These are phyloP conservation scores for Starmerella asiatica DNA, from an alignment of 805 yeast species.

Conservation along the genomic window DNA sequence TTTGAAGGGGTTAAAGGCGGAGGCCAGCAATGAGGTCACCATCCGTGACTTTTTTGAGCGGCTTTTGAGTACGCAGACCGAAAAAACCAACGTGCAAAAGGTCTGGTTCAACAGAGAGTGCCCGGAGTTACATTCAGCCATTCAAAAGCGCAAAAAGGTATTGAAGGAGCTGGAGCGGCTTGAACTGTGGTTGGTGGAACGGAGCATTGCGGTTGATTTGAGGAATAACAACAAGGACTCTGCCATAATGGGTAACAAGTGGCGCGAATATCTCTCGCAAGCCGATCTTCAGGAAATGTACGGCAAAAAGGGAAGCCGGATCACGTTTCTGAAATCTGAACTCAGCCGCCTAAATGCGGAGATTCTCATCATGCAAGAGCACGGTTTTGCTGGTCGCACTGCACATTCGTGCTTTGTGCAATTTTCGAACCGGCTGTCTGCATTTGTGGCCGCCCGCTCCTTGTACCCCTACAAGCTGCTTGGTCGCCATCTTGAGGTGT, in stretches of 20 bases:
- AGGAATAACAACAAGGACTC: conserved; percentile 8
- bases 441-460: conserved; percentile 46
- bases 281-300: conserved; percentile 31
- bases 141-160: conserved; percentile 24
- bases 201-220: conserved; percentile 18
- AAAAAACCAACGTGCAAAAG: conserved; percentile 35
- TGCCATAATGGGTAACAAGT: conserved; percentile 17
- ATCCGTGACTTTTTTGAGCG: conserved; percentile 41
- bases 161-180: conserved; percentile 31
- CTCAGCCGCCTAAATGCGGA: conserved; percentile 51
- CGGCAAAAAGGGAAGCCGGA: conserved; percentile 16
- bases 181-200: conserved; percentile 30
- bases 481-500: conserved; percentile 8
- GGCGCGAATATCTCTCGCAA: conserved; percentile 37
- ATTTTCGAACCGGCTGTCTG: conserved; percentile 43
- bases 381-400: conserved; percentile 28
- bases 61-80: conserved; percentile 23
- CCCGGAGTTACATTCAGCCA: conserved; percentile 27
- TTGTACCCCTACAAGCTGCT: conserved; percentile 8
- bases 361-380: conserved; percentile 42
- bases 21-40: conserved; percentile 35
- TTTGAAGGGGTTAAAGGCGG: conserved; percentile 51
- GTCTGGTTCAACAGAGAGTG: conserved; percentile 48
- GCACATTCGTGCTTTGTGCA: conserved; percentile 38
- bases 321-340: conserved; percentile 50